Evolutionary conservation across 2,329 filamentous ascomycete species (phyloP), one percentile per base, ranked within the genome.

Genomic region (Penicillium thymicola): DNA sequence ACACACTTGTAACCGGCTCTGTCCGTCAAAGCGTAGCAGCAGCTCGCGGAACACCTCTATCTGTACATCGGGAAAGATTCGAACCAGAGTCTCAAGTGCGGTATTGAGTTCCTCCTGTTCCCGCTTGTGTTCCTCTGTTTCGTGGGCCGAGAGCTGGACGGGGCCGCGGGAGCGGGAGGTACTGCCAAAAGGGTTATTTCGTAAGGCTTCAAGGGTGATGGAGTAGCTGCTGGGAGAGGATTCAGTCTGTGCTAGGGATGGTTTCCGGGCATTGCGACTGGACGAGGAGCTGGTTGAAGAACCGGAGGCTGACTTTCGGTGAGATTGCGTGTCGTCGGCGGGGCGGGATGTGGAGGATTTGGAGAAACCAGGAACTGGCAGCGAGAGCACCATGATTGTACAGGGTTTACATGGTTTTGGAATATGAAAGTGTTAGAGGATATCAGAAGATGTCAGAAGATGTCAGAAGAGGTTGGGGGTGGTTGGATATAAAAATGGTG

Each of bases 31-130:
- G 13, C 73, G 73, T 5, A 73, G 61, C 21, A 80, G 68, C 28
- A 80, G 61, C 63, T 80, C 78, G 7, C 78, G 76, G 41, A 80
- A 77, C 5, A 79, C 77, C 57, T 80, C 78, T 51, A 76, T 64
- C 48, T 74, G 74, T 41, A 79, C 69, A 57, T 79, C 76, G 0
- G 78, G 78, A 44, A 80, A 81, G 13, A 79, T 67, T 11, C 69
- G 67, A 3, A 73, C 73, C 3, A 81, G 69, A 1, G 71, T 68
- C 27, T 70, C 65, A 11, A 81, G 65, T 21, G 75, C 72, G 10
- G 68, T 60, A 59, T 81, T 81, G 30, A 79, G 63, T 36, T 77
- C 75, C 34, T 70, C 63, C 37, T 73, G 70, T 42, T 76, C 72
- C 5, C 63, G 70, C 18, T 62, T 61, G 34, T 71, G 70, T 52